These are phyloP conservation scores for Cystobasidium tubakii DNA, from an alignment of 768 basidiomycete species.

Conservation along the genomic window DNA sequence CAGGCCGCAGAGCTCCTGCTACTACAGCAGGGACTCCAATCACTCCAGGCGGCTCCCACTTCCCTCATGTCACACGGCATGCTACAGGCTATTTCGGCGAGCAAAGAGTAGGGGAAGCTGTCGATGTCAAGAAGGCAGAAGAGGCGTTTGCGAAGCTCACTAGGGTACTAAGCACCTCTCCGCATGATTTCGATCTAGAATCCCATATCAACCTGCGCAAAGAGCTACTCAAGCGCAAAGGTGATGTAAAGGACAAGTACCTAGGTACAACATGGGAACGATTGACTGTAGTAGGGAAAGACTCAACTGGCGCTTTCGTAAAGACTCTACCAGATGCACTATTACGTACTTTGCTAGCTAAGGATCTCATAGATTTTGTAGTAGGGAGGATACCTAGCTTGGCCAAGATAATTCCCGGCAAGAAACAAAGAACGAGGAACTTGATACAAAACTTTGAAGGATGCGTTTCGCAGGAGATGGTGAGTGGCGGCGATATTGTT, in stretches of 20 bases:
- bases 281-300: constrained; percentile 44
- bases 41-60: neutral
- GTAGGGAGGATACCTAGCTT: neutral
- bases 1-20: neutral
- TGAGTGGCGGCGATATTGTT: neutral
- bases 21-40: neutral
- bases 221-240: neutral
- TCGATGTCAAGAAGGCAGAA: constrained; percentile 40
- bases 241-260: too few species aligned
- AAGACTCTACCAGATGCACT: neutral
- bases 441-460: neutral
- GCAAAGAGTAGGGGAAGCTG: neutral
- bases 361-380: neutral
- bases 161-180: neutral
- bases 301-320: constrained; percentile 51
- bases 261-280: constrained; percentile 17
- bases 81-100: neutral
- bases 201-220: neutral
- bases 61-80: neutral
- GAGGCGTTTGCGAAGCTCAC: constrained; percentile 39
- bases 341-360: neutral
- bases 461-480: neutral
- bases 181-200: neutral
- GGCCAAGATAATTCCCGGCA: neutral
- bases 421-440: neutral